phyloP scores from a whole-genome alignment of 768 basidiomycete species.

The Russula olivacea region DNA sequence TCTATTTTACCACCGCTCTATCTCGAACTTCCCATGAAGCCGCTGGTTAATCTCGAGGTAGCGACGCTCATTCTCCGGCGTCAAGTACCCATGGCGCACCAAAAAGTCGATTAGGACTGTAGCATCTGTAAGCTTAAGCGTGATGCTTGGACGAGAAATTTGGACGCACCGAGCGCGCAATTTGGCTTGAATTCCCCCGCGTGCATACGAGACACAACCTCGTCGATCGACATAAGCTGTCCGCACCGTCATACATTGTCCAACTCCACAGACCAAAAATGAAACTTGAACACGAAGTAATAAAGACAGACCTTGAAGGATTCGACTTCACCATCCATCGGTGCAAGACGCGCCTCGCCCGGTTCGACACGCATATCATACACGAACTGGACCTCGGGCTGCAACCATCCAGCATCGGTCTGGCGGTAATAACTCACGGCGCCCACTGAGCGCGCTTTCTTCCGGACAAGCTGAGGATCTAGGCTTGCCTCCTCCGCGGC shows the following conservation, averaged over 20 bases:
- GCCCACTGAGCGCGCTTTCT: slow-evolving; percentile 56
- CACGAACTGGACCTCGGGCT: slow-evolving; percentile 83
- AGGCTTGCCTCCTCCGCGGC: slow-evolving; percentile 91
- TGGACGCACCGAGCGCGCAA: slow-evolving; percentile 67
- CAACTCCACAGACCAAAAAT: background rate
- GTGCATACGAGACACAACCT: slow-evolving; percentile 59
- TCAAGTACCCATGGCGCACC: slow-evolving; percentile 78
- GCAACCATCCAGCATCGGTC: slow-evolving; percentile 68
- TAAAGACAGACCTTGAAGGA: slow-evolving; percentile 65
- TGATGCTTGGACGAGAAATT: background rate
- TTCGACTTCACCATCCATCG: slow-evolving; percentile 91
- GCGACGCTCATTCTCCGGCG: slow-evolving; percentile 81
- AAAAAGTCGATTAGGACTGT: slow-evolving; percentile 81
- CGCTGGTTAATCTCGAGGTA: slow-evolving; percentile 71
- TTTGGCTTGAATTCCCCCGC: slow-evolving; percentile 85
- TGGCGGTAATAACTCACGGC: slow-evolving; percentile 77
- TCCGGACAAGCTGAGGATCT: slow-evolving; percentile 53
- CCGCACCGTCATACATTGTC: background rate
- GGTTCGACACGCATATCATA: slow-evolving; percentile 76
- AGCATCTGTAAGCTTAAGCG: background rate
- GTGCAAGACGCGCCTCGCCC: slow-evolving; percentile 53
- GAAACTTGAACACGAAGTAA: background rate
- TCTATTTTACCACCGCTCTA: slow-evolving; percentile 42
- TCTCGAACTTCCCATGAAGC: slow-evolving; percentile 67
- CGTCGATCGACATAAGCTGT: slow-evolving; percentile 61